Evolutionary conservation across 208 protist species (phyloP).

Genomic region (Vickermania spadyakhi): DNA sequence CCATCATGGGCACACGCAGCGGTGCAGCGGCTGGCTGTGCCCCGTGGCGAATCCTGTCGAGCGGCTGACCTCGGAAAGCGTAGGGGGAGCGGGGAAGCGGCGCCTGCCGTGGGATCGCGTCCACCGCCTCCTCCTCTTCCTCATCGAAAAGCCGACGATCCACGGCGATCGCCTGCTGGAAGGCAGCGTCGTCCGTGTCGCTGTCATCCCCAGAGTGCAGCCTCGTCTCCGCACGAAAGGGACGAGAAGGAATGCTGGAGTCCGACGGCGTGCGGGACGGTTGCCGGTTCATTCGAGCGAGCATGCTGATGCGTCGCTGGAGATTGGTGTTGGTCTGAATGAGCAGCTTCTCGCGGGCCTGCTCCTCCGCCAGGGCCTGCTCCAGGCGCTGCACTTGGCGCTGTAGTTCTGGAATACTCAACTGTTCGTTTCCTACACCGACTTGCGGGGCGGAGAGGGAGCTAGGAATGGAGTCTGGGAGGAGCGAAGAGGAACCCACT

Average conservation of each 20-base stretch:
- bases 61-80: neutral
- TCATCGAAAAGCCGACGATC: neutral
- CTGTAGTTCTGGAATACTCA: slow-evolving; percentile 40
- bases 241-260: neutral
- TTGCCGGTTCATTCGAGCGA: neutral
- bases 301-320: neutral
- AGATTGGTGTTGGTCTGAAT: slow-evolving; percentile 18
- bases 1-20: neutral
- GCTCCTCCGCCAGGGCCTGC: slow-evolving; percentile 31
- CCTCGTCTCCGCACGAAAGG: neutral
- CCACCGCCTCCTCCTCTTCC: neutral
- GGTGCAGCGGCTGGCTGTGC: neutral
- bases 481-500: neutral
- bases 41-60: no score
- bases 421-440: slow-evolving; percentile 48
- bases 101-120: neutral
- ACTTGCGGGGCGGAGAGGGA: slow-evolving; percentile 7
- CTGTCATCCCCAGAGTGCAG: neutral
- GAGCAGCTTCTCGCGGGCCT: slow-evolving; percentile 12
- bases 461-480: neutral
- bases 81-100: neutral
- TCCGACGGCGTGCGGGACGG: neutral
- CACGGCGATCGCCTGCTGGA: neutral
- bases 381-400: slow-evolving; percentile 29
- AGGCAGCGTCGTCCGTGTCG: neutral